phyloP scores from a whole-genome alignment of 2,329 filamentous ascomycete species.

The Phaeoacremonium minimum region DNA sequence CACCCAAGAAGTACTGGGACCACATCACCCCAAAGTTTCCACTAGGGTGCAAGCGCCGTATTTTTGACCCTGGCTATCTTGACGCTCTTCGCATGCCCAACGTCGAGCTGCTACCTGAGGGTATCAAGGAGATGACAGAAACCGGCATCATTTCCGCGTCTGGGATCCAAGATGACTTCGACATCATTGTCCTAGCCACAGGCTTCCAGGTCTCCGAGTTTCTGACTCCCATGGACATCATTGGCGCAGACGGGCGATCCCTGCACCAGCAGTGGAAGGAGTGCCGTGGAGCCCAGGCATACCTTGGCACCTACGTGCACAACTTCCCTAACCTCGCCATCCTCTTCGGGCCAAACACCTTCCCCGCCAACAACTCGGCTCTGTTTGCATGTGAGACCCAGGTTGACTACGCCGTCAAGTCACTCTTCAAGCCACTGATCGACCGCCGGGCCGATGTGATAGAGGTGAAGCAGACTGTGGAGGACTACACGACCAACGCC shows the following conservation, averaged over 20 bases:
- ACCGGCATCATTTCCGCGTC: conserved; percentile 15
- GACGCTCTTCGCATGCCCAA: conserved; percentile 19
- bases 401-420: conserved; percentile 18
- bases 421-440: conserved; percentile 18
- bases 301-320: conserved; percentile 21
- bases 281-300: conserved; percentile 20
- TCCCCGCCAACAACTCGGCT: conserved; percentile 1
- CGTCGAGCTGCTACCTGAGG: conserved; percentile 20
- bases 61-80: conserved; percentile 27
- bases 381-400: conserved; percentile 8
- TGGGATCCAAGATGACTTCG: conserved; percentile 13
- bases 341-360: conserved; percentile 16
- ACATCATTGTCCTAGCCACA: conserved; percentile 18
- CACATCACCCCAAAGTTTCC: conserved; percentile 24
- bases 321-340: conserved; percentile 25
- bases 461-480: conserved; percentile 26
- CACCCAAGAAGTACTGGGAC: conserved; percentile 20
- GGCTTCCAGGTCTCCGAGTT: conserved; percentile 19
- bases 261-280: conserved; percentile 20
- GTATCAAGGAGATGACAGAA: conserved; percentile 16
- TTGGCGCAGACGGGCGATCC: conserved; percentile 13
- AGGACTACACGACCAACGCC: conserved; percentile 21
- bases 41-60: conserved; percentile 27
- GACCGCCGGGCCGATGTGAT: conserved; percentile 23
- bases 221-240: conserved; percentile 19